phyloP scores from a whole-genome alignment of 805 yeast genomes.

The Candida anglica region DNA sequence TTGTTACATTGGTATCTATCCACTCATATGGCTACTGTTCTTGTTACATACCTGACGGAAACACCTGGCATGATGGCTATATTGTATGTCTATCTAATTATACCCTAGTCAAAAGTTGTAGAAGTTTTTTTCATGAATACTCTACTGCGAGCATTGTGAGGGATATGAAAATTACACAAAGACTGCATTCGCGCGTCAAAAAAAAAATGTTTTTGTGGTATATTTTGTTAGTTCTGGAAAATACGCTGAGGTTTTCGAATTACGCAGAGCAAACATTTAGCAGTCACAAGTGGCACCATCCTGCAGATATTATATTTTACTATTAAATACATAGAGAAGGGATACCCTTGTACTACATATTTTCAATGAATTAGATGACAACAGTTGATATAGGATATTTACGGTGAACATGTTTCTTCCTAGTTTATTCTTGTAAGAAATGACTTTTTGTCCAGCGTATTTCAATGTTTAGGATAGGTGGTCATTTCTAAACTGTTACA shows the following conservation, averaged over 20 bases:
- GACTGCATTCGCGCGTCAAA: background rate
- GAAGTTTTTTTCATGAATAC: conserved; percentile 2
- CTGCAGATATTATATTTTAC: too few relatives aligned
- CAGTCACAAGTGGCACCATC: conserved; percentile 3
- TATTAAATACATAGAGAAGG: too few relatives aligned
- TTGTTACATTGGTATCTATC: too few relatives aligned
- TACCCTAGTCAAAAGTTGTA: background rate
- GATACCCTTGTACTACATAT: too few relatives aligned
- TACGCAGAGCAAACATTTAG: conserved; percentile 1
- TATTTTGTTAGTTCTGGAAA: background rate
- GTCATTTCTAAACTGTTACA: too few relatives aligned
- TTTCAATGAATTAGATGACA: too few relatives aligned
- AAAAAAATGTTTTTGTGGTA: background rate
- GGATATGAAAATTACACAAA: conserved; percentile 3
- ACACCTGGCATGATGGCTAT: conserved; percentile 86
- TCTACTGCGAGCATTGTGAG: conserved; percentile 1
- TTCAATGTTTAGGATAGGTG: too few relatives aligned
- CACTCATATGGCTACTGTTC: too few relatives aligned
- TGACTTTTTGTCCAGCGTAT: too few relatives aligned
- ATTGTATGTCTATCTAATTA: conserved; percentile 4
- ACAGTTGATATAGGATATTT: too few relatives aligned
- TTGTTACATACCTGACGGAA: conserved; percentile 93
- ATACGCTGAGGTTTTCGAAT: conserved; percentile 1
- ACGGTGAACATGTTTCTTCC: too few relatives aligned
- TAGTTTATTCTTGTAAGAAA: too few relatives aligned